These are phyloP conservation scores for Stemphylium lycopersici DNA, from an alignment of 2,329 filamentous ascomycete genomes.

Conservation along the genomic window DNA sequence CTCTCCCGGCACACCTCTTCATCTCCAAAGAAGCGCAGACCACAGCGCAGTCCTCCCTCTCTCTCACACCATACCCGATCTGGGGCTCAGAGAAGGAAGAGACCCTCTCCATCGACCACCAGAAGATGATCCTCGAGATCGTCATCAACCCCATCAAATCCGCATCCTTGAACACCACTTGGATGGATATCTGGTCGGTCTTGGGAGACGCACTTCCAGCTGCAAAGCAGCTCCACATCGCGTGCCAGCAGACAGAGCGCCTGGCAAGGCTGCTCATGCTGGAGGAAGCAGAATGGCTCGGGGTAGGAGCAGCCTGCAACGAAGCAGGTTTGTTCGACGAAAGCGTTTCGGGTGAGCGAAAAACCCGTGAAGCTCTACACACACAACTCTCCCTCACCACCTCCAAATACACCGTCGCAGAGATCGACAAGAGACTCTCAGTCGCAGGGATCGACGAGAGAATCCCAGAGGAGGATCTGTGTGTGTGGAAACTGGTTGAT, in stretches of 20 bases:
- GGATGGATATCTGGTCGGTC: conserved; percentile 19
- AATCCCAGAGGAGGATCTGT: neutral
- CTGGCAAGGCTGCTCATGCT: conserved; percentile 20
- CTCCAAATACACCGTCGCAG: conserved; percentile 2
- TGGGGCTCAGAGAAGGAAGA: conserved; percentile 15
- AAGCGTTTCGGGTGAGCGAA: conserved; percentile 16
- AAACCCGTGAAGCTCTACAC: conserved; percentile 11
- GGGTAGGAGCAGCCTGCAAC: conserved; percentile 17
- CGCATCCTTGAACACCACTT: conserved; percentile 16
- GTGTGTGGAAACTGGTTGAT: conserved; percentile 4
- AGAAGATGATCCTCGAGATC: conserved; percentile 15
- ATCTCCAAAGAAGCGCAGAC: conserved; percentile 13
- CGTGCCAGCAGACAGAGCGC: conserved; percentile 13
- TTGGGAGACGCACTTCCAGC: conserved; percentile 16
- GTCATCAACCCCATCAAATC: conserved; percentile 11
- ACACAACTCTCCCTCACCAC: conserved; percentile 9
- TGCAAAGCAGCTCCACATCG: conserved; percentile 13
- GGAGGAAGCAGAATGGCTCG: conserved; percentile 19
- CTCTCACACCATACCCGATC: conserved; percentile 7
- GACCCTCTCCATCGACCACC: conserved; percentile 7
- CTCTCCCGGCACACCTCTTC: conserved; percentile 11
- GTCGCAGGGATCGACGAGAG: neutral
- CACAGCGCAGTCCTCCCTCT: conserved; percentile 4
- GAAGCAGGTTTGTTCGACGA: conserved; percentile 18
- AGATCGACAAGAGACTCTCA: neutral